phyloP scores from a whole-genome alignment of 202 grass and related monocot species.

The Schoenoplectus triqueter region DNA sequence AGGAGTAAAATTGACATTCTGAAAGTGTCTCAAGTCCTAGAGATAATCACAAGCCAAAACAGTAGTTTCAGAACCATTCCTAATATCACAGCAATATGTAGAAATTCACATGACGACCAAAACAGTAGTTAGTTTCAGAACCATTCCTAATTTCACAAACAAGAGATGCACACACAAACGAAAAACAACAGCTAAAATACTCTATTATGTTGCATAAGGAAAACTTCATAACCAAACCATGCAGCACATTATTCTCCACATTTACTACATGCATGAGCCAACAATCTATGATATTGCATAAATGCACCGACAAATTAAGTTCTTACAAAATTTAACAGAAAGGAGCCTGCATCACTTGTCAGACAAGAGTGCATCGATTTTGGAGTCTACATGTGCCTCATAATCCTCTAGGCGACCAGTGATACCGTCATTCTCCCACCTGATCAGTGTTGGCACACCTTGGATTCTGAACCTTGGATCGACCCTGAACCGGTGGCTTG shows the following conservation, averaged over 20 bases:
- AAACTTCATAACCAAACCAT: conserved; percentile 18
- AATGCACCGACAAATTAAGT: conserved; percentile 15
- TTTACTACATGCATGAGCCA: conserved; percentile 25
- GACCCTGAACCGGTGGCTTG: conserved; percentile 69
- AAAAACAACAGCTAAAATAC: conserved; percentile 14
- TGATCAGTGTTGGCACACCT: conserved; percentile 80
- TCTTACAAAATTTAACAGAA: not conserved
- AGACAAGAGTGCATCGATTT: conserved; percentile 63
- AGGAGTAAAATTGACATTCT: not conserved
- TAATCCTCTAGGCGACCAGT: conserved; percentile 63
- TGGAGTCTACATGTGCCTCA: conserved; percentile 62
- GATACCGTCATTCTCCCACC: conserved; percentile 73
- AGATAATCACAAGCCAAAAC: conserved; percentile 15
- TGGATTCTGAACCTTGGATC: conserved; percentile 71
- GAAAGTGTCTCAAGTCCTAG: not conserved
- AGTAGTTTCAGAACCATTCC: not conserved
- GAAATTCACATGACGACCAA: too few relatives aligned
- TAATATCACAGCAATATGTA: too few relatives aligned
- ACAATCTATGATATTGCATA: conserved; percentile 30
- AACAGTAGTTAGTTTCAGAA: too few relatives aligned
- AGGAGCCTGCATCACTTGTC: conserved; percentile 44
- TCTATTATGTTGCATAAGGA: conserved; percentile 20
- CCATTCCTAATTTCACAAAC: conserved; percentile 7
- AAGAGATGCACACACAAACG: not conserved
- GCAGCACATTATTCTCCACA: conserved; percentile 7